phyloP scores from a whole-genome alignment of 495 filamentous ascomycete genomes.

The Penicillium salamii region DNA sequence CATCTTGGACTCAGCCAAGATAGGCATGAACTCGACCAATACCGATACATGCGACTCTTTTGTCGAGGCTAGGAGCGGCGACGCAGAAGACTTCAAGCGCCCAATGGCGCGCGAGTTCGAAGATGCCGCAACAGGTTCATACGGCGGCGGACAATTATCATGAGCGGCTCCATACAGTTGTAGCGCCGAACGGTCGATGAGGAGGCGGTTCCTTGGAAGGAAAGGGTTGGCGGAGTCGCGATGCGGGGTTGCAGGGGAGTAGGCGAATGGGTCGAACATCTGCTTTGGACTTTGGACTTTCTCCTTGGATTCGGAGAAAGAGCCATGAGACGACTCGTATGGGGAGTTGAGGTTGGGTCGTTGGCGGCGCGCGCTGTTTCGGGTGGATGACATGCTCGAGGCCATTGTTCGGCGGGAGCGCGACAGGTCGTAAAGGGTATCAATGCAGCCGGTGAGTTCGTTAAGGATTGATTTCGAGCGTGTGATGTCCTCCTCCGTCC shows the following conservation, averaged over 20 bases:
- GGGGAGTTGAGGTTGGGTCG: slow-evolving; percentile 24
- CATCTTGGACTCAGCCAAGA: slow-evolving; percentile 37
- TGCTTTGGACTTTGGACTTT: slow-evolving; percentile 26
- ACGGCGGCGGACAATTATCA: slow-evolving; percentile 45
- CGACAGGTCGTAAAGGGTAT: slow-evolving; percentile 85
- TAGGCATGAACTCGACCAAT: slow-evolving; percentile 45
- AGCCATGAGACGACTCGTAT: slow-evolving; percentile 27
- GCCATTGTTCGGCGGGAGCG: slow-evolving; percentile 58
- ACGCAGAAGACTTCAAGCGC: slow-evolving; percentile 41
- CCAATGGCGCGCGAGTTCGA: slow-evolving; percentile 48
- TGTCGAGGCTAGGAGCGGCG: slow-evolving; percentile 29
- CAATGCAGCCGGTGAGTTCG: slow-evolving; percentile 80
- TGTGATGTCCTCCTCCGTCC: slow-evolving; percentile 50
- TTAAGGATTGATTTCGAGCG: slow-evolving; percentile 60
- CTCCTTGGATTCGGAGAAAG: slow-evolving; percentile 33
- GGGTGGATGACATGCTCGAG: slow-evolving; percentile 38
- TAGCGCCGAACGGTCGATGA: slow-evolving; percentile 44
- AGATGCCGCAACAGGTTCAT: slow-evolving; percentile 43
- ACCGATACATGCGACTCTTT: slow-evolving; percentile 43
- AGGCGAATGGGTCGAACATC: slow-evolving; percentile 18
- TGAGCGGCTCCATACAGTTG: slow-evolving; percentile 42
- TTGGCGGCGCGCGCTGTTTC: slow-evolving; percentile 24
- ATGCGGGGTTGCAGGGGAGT: slow-evolving; percentile 18
- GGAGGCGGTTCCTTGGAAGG: slow-evolving; percentile 25
- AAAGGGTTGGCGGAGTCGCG: slow-evolving; percentile 21